These are phyloP conservation scores for Powellomyces hirtus DNA, from an alignment of 192 early-diverging fungal species.

Conservation along the genomic window DNA sequence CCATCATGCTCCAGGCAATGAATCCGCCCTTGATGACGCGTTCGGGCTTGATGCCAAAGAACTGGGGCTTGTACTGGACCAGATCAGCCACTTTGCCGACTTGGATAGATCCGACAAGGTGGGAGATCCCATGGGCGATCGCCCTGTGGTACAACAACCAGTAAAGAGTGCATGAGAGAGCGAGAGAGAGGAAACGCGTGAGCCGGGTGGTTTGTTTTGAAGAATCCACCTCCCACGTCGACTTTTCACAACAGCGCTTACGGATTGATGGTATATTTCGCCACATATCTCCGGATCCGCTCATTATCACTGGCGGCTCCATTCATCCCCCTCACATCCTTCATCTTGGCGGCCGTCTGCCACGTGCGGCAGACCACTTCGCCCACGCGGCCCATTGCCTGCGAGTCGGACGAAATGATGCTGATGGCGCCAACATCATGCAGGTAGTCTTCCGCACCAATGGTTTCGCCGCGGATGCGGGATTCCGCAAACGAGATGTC, in stretches of 20 bases:
- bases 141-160: slow-evolving; percentile 55
- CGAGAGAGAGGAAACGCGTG: no score
- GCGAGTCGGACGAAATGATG: slow-evolving; percentile 90
- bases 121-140: slow-evolving; percentile 80
- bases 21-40: slow-evolving; percentile 88
- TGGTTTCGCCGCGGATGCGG: slow-evolving; percentile 94
- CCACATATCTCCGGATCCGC: slow-evolving; percentile 84
- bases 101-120: slow-evolving; percentile 90
- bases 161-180: neutral
- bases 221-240: neutral
- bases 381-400: slow-evolving; percentile 96
- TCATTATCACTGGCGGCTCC: slow-evolving; percentile 69
- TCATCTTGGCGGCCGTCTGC: slow-evolving; percentile 97
- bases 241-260: slow-evolving; percentile 44
- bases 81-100: slow-evolving; percentile 93
- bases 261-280: slow-evolving; percentile 98
- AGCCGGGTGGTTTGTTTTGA: no score
- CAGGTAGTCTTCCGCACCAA: slow-evolving; percentile 94
- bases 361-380: slow-evolving; percentile 91
- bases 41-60: slow-evolving; percentile 87
- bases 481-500: slow-evolving; percentile 97
- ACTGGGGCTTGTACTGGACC: slow-evolving; percentile 77
- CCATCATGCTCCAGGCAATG: slow-evolving; percentile 82
- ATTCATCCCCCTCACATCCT: slow-evolving; percentile 59
- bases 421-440: slow-evolving; percentile 93